Percentiles rank a stretch among this genome's conserved stretches.
Evolutionary conservation across 1,284 basidiomycete genomes (phyloP).

Genomic region (Ceratobasidium sp.): DNA sequence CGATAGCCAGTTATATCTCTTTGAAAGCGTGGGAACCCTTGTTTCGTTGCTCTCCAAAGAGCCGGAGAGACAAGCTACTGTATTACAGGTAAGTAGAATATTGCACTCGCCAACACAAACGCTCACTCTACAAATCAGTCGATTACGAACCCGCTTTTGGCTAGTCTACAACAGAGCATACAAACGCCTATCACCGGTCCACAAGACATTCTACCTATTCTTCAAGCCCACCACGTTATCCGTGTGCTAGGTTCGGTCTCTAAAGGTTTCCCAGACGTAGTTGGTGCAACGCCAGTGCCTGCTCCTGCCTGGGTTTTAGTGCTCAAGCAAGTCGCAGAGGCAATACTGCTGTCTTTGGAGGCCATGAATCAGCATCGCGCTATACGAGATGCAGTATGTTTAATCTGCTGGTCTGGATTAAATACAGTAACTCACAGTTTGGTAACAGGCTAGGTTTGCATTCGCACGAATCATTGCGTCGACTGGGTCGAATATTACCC

Average conservation of each 20-base stretch:
- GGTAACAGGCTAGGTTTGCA: conserved; percentile 83
- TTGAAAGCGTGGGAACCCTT: conserved; percentile 90
- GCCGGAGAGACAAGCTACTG: conserved; percentile 77
- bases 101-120: not conserved
- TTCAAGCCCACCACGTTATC: conserved; percentile 95
- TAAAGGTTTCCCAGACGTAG: conserved; percentile 95
- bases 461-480: conserved; percentile 94
- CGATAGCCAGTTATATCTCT: conserved; percentile 94
- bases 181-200: conserved; percentile 67
- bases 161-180: conserved; percentile 78
- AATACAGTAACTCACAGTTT: conserved; percentile 39
- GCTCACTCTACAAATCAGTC: conserved; percentile 59
- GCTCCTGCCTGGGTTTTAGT: conserved; percentile 82
- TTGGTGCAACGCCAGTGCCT: conserved; percentile 76
- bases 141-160: conserved; percentile 84
- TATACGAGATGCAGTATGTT: conserved; percentile 90
- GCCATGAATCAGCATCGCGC: conserved; percentile 89
- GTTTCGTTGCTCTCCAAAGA: conserved; percentile 75
- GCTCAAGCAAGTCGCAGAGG: conserved; percentile 90
- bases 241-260: conserved; percentile 95
- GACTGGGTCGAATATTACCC: conserved; percentile 84
- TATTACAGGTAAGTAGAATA: conserved; percentile 67
- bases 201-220: conserved; percentile 76
- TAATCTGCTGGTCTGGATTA: not conserved
- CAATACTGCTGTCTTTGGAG: conserved; percentile 88